Evolutionary conservation across 106 monocot species (phyloP).

Genomic region (Allium cepa): DNA sequence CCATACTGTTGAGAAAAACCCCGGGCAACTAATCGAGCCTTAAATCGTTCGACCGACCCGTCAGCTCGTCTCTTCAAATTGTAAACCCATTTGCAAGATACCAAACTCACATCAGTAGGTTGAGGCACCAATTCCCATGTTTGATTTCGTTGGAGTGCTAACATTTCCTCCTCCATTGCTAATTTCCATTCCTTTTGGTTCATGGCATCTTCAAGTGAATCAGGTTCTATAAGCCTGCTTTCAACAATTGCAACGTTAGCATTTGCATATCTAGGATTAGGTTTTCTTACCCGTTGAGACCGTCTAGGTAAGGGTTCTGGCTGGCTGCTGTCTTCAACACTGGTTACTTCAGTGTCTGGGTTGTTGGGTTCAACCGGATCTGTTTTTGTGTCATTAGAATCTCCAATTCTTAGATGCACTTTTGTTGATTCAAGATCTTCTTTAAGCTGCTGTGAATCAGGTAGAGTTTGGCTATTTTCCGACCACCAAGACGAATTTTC

Average conservation of each 20-base stretch:
- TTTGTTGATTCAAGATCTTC: not conserved
- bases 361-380: not conserved
- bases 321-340: not conserved
- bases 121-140: not conserved
- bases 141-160: not conserved
- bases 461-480: not conserved
- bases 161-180: constrained; percentile 7
- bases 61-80: not conserved
- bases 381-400: not conserved
- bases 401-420: not conserved
- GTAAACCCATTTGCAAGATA: not conserved
- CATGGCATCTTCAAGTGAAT: not conserved
- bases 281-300: not conserved
- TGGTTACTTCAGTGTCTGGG: no score
- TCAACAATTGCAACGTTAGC: not conserved
- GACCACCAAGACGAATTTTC: constrained; percentile 6
- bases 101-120: not conserved
- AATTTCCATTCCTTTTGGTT: not conserved
- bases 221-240: not conserved
- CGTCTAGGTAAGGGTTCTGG: not conserved
- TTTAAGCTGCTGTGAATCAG: not conserved
- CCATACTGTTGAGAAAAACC: not conserved
- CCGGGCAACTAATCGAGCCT: not conserved
- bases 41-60: not conserved
- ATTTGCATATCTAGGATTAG: not conserved